Conservation (phyloP, 2,329 filamentous ascomycete genomes). For the Anisogramma anomala region DNA sequence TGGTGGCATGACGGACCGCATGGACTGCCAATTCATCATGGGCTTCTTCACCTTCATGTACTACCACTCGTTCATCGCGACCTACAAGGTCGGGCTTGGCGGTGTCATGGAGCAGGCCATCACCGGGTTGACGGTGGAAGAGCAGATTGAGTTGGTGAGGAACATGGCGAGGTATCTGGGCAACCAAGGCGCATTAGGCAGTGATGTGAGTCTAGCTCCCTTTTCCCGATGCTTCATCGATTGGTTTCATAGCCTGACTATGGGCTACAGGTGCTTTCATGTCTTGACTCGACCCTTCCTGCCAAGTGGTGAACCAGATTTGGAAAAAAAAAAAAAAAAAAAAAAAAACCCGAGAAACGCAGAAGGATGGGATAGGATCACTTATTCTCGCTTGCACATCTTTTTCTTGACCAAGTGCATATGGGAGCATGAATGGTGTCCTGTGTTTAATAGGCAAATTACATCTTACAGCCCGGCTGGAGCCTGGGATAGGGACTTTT, state of each 20-base stretch:
- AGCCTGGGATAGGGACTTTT: too few species aligned
- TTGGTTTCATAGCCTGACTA: not conserved
- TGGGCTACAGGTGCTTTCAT: conserved; percentile 21
- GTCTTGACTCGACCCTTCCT: conserved; percentile 24
- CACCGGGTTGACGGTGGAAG: conserved; percentile 72
- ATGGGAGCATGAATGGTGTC: not conserved
- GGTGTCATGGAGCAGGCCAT: conserved; percentile 85
- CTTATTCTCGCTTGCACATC: too few species aligned
- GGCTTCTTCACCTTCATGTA: conserved; percentile 98
- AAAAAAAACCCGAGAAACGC: too few species aligned
- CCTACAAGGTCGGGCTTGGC: conserved; percentile 75
- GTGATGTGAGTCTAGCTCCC: conserved; percentile 24
- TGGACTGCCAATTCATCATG: conserved; percentile 99
- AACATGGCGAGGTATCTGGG: conserved; percentile 51
- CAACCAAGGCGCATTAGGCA: conserved; percentile 45
- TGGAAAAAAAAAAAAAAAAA: too few species aligned
- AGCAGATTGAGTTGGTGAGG: conserved; percentile 74
- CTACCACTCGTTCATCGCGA: conserved; percentile 92
- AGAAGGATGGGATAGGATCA: too few species aligned
- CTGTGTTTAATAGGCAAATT: too few species aligned
- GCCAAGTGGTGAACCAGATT: conserved; percentile 16
- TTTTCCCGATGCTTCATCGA: too few species aligned
- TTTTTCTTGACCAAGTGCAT: conserved; percentile 1
- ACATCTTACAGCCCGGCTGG: too few species aligned
- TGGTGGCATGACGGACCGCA: conserved; percentile 94